Conservation (phyloP, 1,139 yeast species). For the Scheffersomyces segobiensis region DNA sequence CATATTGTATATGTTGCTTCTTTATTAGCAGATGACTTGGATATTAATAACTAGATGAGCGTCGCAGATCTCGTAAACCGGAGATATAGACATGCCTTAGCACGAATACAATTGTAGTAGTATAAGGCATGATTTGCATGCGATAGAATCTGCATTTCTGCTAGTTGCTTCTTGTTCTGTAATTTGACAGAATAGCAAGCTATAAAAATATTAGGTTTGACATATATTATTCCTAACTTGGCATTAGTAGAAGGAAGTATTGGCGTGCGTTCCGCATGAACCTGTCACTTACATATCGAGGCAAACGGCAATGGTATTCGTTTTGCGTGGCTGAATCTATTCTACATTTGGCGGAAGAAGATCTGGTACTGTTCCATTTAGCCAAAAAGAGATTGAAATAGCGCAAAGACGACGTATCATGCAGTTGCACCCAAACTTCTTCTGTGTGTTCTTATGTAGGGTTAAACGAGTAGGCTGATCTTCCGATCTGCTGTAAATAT, state of each 20-base stretch:
- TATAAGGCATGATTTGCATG: too few relatives aligned
- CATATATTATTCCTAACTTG: not conserved
- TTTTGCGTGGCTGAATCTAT: not conserved
- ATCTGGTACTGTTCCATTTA: too few relatives aligned
- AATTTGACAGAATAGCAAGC: not conserved
- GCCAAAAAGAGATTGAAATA: too few relatives aligned
- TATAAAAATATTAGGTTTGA: not conserved
- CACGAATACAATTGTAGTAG: too few relatives aligned
- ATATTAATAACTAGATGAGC: not conserved
- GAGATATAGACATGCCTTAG: not conserved
- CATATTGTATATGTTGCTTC: not conserved
- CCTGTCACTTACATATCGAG: not conserved
- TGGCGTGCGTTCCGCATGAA: too few relatives aligned
- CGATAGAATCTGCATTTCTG: too few relatives aligned
- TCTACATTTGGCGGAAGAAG: not conserved
- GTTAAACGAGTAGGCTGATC: too few relatives aligned
- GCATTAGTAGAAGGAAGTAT: not conserved
- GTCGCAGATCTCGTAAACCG: not conserved
- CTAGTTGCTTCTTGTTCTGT: too few relatives aligned
- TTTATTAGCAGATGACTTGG: not conserved
- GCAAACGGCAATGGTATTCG: not conserved
- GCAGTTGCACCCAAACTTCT: too few relatives aligned
- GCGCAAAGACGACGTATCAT: too few relatives aligned
- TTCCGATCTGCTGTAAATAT: too few relatives aligned
- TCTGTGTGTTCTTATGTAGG: too few relatives aligned